These are phyloP conservation scores for Thelonectria rubi DNA, from an alignment of 2,329 filamentous ascomycete species.

Conservation along the genomic window DNA sequence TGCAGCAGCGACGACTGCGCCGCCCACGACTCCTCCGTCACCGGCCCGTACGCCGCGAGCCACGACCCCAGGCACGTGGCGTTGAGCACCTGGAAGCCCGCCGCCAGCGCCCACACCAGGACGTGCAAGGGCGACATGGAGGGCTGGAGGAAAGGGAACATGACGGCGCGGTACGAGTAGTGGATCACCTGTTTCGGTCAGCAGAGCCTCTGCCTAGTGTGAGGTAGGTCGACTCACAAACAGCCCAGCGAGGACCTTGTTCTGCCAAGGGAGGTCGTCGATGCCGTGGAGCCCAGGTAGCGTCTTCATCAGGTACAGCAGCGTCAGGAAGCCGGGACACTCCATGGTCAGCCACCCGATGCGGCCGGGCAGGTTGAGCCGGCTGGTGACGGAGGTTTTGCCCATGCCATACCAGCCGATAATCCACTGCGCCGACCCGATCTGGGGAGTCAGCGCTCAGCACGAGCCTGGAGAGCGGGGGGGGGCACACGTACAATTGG, in stretches of 20 bases:
- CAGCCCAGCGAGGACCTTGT: slow-evolving; percentile 76
- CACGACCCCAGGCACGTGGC: slow-evolving; percentile 80
- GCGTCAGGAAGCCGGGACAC: slow-evolving; percentile 75
- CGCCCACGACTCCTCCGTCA: slow-evolving; percentile 62
- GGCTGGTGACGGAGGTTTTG: slow-evolving; percentile 82
- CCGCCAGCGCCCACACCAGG: slow-evolving; percentile 69
- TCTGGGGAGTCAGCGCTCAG: slow-evolving; percentile 54
- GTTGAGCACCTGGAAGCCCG: slow-evolving; percentile 83
- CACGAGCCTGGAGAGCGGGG: slow-evolving; percentile 12
- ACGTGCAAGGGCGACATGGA: slow-evolving; percentile 91
- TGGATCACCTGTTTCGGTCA: slow-evolving; percentile 70
- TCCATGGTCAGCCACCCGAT: slow-evolving; percentile 93
- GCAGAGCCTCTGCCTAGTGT: slow-evolving; percentile 11
- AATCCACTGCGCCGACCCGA: slow-evolving; percentile 78
- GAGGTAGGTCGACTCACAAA: slow-evolving; percentile 57
- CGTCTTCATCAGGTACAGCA: slow-evolving; percentile 81
- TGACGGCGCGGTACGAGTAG: slow-evolving; percentile 88
- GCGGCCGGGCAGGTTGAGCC: slow-evolving; percentile 87
- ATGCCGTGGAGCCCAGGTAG: slow-evolving; percentile 69
- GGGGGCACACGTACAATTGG: slow-evolving; percentile 59
- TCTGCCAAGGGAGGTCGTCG: slow-evolving; percentile 74
- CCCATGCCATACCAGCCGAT: slow-evolving; percentile 88
- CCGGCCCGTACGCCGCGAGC: slow-evolving; percentile 82
- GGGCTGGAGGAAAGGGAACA: slow-evolving; percentile 84
- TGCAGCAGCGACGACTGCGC: slow-evolving; percentile 52